Base-by-base conservation (phyloP, 192 early-diverging fungal genomes). In the Rhizophagus prolifer region DNA sequence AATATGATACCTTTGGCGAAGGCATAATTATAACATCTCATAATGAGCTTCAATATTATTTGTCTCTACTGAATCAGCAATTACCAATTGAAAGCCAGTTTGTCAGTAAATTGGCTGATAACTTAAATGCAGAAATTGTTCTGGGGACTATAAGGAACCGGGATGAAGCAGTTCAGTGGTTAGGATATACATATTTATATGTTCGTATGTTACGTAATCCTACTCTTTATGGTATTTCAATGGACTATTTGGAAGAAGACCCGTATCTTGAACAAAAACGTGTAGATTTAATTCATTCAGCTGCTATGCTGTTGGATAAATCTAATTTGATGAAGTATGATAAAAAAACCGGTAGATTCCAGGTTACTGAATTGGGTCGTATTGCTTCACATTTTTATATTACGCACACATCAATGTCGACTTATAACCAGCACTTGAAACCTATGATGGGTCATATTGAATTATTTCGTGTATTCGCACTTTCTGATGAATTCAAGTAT, bases 331-430 rank as follows among this genome's bases (percentile, higher is more conserved):
- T 98, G 79, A 96, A 95, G 82, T 99, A 98, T 82, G 98, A 98
- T 81, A 90, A 91, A 63, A 91, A 93, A 63, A 93, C 94, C 58
- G 98, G 98, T 59, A 86, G 89, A 59, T 91, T 99, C 83, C 90
- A 91, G 67, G 88, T 88, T 36, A 98, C 96, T 1, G 96, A 97
- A 65, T 88, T 98, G 12, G 98, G 98, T 14, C 90, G 96, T 25
- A 98, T 99, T 72, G 94, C 98, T 19, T 93, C 96, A 61, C 95
- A 97, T 79, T 99, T 94, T 84, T 99, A 99, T 84, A 93, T 99
- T 70, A 90, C 90, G 41, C 92, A 96, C 76, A 85, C 86, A 66
- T 96, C 95, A 14, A 95, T 99, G 94, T 87, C 95, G 2, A 95
- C 88, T 23, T 98, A 96, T 87, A 96, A 97, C 79, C 92, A 95